Conservation (phyloP, 495 filamentous ascomycete genomes). For the Hypoxylon cercidicola region DNA sequence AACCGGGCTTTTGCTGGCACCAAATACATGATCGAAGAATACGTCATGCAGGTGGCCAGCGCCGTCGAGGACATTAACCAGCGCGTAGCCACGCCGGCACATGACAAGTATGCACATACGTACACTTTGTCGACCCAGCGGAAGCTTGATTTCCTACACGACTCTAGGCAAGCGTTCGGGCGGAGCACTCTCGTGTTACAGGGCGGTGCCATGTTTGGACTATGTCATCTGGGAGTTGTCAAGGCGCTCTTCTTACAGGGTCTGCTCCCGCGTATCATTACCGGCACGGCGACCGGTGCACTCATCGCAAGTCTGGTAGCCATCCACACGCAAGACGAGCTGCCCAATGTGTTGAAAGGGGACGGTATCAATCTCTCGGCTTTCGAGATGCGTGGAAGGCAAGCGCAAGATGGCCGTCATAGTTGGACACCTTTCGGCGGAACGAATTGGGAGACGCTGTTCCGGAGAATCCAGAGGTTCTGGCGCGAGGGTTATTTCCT, state of each 20-base stretch:
- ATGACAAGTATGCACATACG: constrained; percentile 51
- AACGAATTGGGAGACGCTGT: constrained; percentile 65
- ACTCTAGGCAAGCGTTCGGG: constrained; percentile 91
- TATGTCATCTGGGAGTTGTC: constrained; percentile 91
- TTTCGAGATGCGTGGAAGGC: constrained; percentile 63
- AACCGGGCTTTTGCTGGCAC: constrained; percentile 89
- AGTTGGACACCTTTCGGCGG: constrained; percentile 39
- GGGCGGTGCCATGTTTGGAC: constrained; percentile 90
- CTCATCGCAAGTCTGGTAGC: constrained; percentile 91
- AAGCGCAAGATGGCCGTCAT: constrained; percentile 21
- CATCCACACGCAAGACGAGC: constrained; percentile 87
- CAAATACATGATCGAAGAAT: constrained; percentile 90
- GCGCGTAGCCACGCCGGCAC: constrained; percentile 35
- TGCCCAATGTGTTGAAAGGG: constrained; percentile 78
- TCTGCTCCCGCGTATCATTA: constrained; percentile 87
- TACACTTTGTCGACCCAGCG: constrained; percentile 78
- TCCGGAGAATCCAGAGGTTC: constrained; percentile 72
- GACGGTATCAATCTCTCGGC: constrained; percentile 85
- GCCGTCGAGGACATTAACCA: constrained; percentile 80
- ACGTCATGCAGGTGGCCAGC: constrained; percentile 82
- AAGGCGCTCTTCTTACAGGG: constrained; percentile 88
- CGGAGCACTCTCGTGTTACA: constrained; percentile 87
- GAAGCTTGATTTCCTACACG: constrained; percentile 88
- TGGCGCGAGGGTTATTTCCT: constrained; percentile 81
- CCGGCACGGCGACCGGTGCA: constrained; percentile 89